A percentile compares a stretch with the other conserved stretches of the same genome.
Conservation (phyloP, 148 eudicot species). For the Rhododendron vialii region DNA sequence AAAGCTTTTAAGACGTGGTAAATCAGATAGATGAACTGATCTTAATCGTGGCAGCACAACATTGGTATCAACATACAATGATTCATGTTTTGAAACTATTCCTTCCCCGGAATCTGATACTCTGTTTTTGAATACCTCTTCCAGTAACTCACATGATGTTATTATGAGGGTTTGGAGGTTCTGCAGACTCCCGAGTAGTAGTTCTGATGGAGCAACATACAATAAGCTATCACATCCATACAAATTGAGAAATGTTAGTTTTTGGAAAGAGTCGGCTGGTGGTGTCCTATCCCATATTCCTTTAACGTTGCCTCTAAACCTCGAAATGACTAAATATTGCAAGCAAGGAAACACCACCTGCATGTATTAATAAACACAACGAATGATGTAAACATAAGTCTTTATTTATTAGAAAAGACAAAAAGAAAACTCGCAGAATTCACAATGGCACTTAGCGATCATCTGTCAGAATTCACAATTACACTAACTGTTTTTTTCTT, state of each 20-base stretch:
- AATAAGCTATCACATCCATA: neutral
- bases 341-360: neutral
- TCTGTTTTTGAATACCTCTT: neutral
- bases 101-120: neutral
- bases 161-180: neutral
- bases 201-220: neutral
- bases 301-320: neutral
- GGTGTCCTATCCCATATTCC: neutral
- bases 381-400: too few relatives aligned
- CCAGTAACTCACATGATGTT: neutral
- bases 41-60: neutral
- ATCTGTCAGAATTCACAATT: too few relatives aligned
- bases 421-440: too few relatives aligned
- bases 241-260: accelerated
- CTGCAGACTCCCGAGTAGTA: neutral
- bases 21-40: neutral
- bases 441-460: too few relatives aligned
- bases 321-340: accelerated
- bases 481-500: too few relatives aligned
- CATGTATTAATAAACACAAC: neutral
- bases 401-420: too few relatives aligned
- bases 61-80: neutral
- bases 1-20: neutral
- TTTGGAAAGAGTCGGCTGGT: neutral
- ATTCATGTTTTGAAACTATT: neutral